Conservation (phyloP, 257 asterid species). For the Nicotiana otophora region DNA sequence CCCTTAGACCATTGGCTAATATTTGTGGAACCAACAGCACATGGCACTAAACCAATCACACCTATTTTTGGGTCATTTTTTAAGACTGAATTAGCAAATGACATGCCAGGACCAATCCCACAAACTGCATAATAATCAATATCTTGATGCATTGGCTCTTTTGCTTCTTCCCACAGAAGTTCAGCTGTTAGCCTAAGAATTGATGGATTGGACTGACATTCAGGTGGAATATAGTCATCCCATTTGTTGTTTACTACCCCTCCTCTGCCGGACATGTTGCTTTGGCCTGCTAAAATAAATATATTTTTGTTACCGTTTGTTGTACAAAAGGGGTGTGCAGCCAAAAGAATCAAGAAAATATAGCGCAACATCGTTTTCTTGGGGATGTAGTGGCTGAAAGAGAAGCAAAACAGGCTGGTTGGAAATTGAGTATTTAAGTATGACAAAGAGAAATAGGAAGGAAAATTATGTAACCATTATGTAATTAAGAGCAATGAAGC, state of each 20-base stretch:
- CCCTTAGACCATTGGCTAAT: conserved; percentile 3
- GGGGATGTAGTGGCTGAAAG: neutral
- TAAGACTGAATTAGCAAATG: conserved; percentile 5
- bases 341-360: neutral
- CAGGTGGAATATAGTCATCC: conserved; percentile 7
- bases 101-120: conserved; percentile 13
- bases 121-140: neutral
- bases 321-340: neutral
- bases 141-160: conserved; percentile 8
- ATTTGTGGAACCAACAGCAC: conserved; percentile 13
- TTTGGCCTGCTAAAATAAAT: conserved; percentile 9
- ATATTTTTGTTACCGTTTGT: neutral
- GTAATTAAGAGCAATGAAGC: neutral
- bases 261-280: conserved; percentile 17
- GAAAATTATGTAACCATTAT: neutral
- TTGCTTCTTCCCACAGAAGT: conserved; percentile 7
- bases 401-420: neutral
- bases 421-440: neutral
- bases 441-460: neutral
- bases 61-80: conserved; percentile 2
- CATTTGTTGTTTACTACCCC: neutral
- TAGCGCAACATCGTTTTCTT: neutral
- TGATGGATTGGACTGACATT: neutral
- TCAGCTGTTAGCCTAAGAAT: neutral
- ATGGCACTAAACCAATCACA: conserved; percentile 8